These are phyloP conservation scores for Fusarium buharicum DNA, from an alignment of 2,329 filamentous ascomycete species.

Conservation along the genomic window DNA sequence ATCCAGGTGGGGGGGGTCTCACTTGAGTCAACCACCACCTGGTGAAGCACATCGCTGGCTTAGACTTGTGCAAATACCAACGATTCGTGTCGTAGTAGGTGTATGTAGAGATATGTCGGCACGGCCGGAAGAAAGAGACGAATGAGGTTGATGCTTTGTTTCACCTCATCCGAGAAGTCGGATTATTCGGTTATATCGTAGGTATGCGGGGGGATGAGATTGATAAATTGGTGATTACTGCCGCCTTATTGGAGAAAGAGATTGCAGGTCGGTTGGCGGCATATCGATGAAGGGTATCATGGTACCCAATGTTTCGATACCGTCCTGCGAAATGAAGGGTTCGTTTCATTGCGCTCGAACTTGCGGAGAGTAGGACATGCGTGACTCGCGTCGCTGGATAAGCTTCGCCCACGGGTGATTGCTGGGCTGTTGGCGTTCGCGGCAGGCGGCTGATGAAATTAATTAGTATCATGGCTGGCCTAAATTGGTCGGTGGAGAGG, in stretches of 20 bases:
- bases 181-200: conserved; percentile 24
- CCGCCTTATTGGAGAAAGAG: conserved; percentile 16
- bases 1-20: conserved; percentile 37
- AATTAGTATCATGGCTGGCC: conserved; percentile 37
- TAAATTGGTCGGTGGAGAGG: conserved; percentile 19
- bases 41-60: conserved; percentile 20
- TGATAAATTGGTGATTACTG: conserved; percentile 11
- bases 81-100: conserved; percentile 6
- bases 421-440: conserved; percentile 54
- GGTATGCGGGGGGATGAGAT: neutral
- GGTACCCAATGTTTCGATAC: conserved; percentile 10
- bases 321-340: conserved; percentile 18
- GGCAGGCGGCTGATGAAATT: conserved; percentile 50
- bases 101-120: conserved; percentile 9
- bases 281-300: conserved; percentile 12
- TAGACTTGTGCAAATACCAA: conserved; percentile 22
- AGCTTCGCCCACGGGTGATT: conserved; percentile 54
- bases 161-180: conserved; percentile 24
- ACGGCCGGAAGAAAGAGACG: conserved; percentile 17
- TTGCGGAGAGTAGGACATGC: conserved; percentile 44
- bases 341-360: conserved; percentile 46
- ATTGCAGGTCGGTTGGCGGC: conserved; percentile 25
- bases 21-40: conserved; percentile 24
- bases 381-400: conserved; percentile 50
- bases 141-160: conserved; percentile 15